Percentiles rank a stretch among this genome's conserved stretches.
Conservation (phyloP, 208 protist species). For the Endotrypanum monterogeii region DNA sequence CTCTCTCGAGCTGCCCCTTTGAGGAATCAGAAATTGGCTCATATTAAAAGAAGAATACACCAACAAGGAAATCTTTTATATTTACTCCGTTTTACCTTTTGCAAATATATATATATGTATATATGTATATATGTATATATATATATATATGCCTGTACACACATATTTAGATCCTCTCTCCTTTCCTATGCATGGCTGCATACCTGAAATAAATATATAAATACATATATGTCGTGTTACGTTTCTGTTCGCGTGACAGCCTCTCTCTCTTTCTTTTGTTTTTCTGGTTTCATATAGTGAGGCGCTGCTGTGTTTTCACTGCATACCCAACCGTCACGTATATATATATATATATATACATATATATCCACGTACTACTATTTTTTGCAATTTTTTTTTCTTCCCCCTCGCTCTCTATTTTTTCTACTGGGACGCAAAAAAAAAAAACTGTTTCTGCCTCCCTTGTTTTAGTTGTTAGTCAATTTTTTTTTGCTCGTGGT, state of each 20-base stretch:
- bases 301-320: not conserved
- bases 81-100: constrained; percentile 8
- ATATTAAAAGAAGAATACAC: not conserved
- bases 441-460: too few relatives aligned
- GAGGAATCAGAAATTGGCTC: too few relatives aligned
- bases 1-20: too few relatives aligned
- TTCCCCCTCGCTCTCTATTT: too few relatives aligned
- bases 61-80: not conserved
- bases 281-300: too few relatives aligned
- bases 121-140: not conserved
- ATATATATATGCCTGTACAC: too few relatives aligned
- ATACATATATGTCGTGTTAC: too few relatives aligned
- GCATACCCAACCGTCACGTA: not conserved
- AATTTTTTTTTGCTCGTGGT: not conserved
- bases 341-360: not conserved
- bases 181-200: too few relatives aligned
- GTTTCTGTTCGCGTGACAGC: not conserved
- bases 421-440: too few relatives aligned
- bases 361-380: too few relatives aligned
- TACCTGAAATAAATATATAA: not conserved
- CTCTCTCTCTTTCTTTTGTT: not conserved
- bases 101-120: not conserved
- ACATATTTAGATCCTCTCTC: constrained; percentile 3
- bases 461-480: too few relatives aligned
- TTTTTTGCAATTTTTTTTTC: too few relatives aligned